Percentiles rank a stretch among this genome's conserved stretches.
Conservation (phyloP, 176 grass and related monocot genomes). For the Paspalum notatum region DNA sequence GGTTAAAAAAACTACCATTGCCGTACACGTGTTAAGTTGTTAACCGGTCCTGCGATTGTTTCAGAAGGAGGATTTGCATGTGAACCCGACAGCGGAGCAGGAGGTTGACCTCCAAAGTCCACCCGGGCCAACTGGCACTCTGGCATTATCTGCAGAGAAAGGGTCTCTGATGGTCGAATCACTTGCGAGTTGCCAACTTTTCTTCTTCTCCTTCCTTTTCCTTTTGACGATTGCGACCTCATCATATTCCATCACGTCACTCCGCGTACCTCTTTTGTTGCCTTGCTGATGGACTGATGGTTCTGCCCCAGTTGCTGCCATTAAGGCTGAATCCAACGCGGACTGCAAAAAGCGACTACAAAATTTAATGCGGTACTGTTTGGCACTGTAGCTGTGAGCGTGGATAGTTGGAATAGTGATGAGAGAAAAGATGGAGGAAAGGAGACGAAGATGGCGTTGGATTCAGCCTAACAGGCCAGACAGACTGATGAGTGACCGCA, state of each 20-base stretch:
- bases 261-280: not conserved
- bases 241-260: not conserved
- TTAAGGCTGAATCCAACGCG: too few relatives aligned
- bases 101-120: conserved; percentile 9
- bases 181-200: too few relatives aligned
- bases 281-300: not conserved
- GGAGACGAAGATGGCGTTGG: too few relatives aligned
- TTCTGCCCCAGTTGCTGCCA: not conserved
- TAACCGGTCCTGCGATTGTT: too few relatives aligned
- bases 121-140: not conserved
- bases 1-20: not conserved
- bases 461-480: not conserved
- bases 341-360: too few relatives aligned
- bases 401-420: too few relatives aligned
- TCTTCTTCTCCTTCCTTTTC: too few relatives aligned
- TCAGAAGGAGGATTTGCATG: not conserved
- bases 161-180: not conserved
- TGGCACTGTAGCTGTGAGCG: too few relatives aligned
- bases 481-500: not conserved
- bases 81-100: not conserved
- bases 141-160: not conserved
- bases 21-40: not conserved
- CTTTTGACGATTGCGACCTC: too few relatives aligned
- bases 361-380: too few relatives aligned
- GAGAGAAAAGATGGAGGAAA: too few relatives aligned